phyloP scores from a whole-genome alignment of 2,329 filamentous ascomycete species.

The Cadophora sp. region DNA sequence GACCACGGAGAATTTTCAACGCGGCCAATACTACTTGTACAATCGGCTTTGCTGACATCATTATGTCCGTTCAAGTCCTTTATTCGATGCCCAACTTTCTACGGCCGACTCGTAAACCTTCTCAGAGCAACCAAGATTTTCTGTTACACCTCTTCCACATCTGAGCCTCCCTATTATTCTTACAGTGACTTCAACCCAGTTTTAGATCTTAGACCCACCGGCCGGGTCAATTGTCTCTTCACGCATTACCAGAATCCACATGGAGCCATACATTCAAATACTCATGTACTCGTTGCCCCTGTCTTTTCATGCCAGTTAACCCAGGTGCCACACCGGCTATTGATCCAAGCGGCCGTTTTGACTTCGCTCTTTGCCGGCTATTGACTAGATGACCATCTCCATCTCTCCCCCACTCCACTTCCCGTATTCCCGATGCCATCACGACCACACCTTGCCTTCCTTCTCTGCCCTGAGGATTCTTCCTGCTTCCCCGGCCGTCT shows the following conservation, averaged over 20 bases:
- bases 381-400: constrained; percentile 8
- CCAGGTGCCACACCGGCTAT: constrained; percentile 8
- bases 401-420: background rate
- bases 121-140: background rate
- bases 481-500: background rate
- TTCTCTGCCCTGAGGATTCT: background rate
- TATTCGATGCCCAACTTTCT: background rate
- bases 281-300: background rate
- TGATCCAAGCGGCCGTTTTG: constrained; percentile 4
- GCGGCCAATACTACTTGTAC: no score
- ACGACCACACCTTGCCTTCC: background rate
- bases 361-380: constrained; percentile 15
- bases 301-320: background rate
- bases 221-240: background rate
- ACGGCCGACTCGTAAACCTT: background rate
- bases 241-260: background rate
- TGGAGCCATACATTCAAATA: background rate
- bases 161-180: background rate
- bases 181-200: background rate
- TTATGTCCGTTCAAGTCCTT: background rate
- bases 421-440: constrained; percentile 14
- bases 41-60: background rate
- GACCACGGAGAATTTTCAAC: background rate
- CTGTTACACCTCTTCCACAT: background rate
- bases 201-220: background rate